Evolutionary conservation across 768 basidiomycete species (phyloP), one percentile per base, ranked within the genome.

Genomic region (Sporobolomyces phaffii): DNA sequence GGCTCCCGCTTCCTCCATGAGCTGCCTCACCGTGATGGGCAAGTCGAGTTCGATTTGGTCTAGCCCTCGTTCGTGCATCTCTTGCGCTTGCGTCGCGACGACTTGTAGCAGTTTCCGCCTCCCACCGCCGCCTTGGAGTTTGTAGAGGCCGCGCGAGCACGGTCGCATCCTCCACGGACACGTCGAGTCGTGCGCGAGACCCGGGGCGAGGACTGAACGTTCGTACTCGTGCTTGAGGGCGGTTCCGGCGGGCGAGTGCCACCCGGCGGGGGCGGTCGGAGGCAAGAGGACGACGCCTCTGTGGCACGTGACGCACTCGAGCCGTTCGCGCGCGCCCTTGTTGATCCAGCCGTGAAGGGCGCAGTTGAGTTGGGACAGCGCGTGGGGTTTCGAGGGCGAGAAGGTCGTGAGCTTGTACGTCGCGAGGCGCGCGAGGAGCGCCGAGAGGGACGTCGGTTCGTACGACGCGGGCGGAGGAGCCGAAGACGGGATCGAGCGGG

Each of bases 131-230:
- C 56, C 52, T 17, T 44, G 18, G 11, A 69, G 36, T 14, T 45
- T 33, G 34, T 69, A 69, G 6, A 69, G 26, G 6, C 58, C 28
- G 38, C 52, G 26, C 29, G 50, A 51, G 24, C 58, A 54, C 5
- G 67, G 67, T 53, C 67, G 51, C 62, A 64, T 43, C 44, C 58
- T 36, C 67, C 67, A 69, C 5, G 67, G 67, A 34, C 67, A 69
- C 10, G 36, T 60, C 44, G 43, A 36, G 24, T 54, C 44, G 29
- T 69, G 67, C 48, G 40, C 59, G 28, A 17, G 48, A 5, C 58
- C 58, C 8, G 28, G 14, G 2, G 15, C 24, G 26, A 29, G 9
- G 15, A 44, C 56, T 11, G 18, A 24, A 7, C 43, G 41, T 29
- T 69, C 67, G 40, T 63, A 59, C 58, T 60, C 62, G 17, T 44